Evolutionary conservation across 2,329 filamentous ascomycete species (phyloP), one percentile per base, ranked within the genome.

Genomic region (Botryotinia convoluta): DNA sequence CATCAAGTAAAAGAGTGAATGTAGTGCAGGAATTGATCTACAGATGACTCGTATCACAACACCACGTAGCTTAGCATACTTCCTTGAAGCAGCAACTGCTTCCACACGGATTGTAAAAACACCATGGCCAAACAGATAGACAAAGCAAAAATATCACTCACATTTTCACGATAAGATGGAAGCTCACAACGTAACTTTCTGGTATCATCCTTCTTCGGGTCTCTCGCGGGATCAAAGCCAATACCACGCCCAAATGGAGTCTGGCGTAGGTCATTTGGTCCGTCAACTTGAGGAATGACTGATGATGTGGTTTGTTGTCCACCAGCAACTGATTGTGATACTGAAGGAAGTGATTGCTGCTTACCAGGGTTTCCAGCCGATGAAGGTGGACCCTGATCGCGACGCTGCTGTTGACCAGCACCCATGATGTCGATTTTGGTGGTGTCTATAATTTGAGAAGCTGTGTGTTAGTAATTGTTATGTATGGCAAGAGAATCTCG

Each of bases 151-250:
- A 7, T 35, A 20, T 57, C 22, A 59, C 72, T 73, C 35, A 71
- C 70, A 32, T 61, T 70, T 39, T 73, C 72, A 32, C 68, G 57
- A 29, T 70, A 73, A 10, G 45, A 45, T 6, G 65, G 72, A 0
- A 91, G 78, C 71, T 91, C 89, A 75, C 90, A 83, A 9, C 88
- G 87, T 74, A 81, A 81, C 42, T 85, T 77, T 37, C 72, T 51
- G 29, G 73, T 8, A 78, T 76, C 22, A 80, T 59, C 22, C 68
- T 75, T n/a, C 6, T 80, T 79, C 0, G 48, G 61, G 5, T 72
- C 70, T 57, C 61, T 67, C 10, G 83, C 85, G 3, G 86, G 85
- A 74, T 87, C 86, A 39, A 79, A 84, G 0, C 86, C 86, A 39
- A 85, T 75, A 22, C 78, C 70, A 29, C 48, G 72, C 16, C 62